phyloP scores from a whole-genome alignment of 345 rosid genomes.

The Aquilaria sinensis region DNA sequence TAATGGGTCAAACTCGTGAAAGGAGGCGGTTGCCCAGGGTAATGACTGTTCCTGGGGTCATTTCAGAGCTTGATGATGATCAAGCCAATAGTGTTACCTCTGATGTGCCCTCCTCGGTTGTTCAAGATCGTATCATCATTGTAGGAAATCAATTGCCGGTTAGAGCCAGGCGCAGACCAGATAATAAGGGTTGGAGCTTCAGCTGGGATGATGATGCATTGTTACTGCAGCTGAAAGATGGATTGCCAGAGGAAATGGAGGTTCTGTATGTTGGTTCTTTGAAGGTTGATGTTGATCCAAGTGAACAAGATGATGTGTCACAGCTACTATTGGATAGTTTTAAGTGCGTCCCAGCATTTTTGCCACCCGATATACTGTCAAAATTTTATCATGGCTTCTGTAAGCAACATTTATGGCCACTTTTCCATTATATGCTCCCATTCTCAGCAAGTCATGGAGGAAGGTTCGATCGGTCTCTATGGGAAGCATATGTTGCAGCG shows the following conservation, averaged over 20 bases:
- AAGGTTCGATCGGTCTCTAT: constrained; percentile 59
- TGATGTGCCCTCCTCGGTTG: constrained; percentile 52
- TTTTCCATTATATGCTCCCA: constrained; percentile 76
- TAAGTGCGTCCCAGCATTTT: constrained; percentile 70
- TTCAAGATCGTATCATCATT: constrained; percentile 63
- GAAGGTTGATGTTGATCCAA: constrained; percentile 45
- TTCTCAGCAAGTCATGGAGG: constrained; percentile 63
- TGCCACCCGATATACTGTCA: constrained; percentile 53
- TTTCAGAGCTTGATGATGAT: constrained; percentile 80
- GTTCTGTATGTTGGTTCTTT: constrained; percentile 66
- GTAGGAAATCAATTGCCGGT: constrained; percentile 71
- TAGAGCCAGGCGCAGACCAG: constrained; percentile 71
- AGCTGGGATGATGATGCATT: constrained; percentile 73
- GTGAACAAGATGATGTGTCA: constrained; percentile 68
- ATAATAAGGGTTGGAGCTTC: constrained; percentile 72
- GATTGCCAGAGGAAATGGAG: constrained; percentile 77
- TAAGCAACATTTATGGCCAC: constrained; percentile 80
- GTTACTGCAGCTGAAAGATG: constrained; percentile 63
- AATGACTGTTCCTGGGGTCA: constrained; percentile 71
- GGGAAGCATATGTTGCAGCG: constrained; percentile 79
- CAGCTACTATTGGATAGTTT: constrained; percentile 63
- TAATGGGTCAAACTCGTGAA: constrained; percentile 45
- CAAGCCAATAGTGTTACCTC: constrained; percentile 60
- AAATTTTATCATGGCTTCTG: constrained; percentile 75
- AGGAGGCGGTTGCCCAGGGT: constrained; percentile 61